Evolutionary conservation across 75 land plant species (phyloP).

Genomic region (Pinus taeda): DNA sequence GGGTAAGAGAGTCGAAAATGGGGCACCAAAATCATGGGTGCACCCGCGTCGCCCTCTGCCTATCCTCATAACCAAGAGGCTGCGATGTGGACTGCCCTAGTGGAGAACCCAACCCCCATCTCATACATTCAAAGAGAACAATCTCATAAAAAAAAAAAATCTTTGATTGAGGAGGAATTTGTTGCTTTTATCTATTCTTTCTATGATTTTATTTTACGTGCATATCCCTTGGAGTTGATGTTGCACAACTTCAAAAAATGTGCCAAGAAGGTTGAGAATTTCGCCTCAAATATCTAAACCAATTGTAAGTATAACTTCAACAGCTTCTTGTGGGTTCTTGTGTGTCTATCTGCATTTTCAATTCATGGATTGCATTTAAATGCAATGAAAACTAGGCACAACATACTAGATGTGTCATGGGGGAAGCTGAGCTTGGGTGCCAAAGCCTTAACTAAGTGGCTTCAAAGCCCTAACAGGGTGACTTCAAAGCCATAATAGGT

Average conservation of each 20-base stretch:
- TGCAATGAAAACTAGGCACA: conserved; percentile 55
- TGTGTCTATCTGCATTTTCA: background rate
- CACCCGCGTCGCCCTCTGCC: conserved; percentile 42
- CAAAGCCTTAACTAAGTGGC: conserved; percentile 58
- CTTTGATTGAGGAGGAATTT: no score
- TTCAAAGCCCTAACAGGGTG: conserved; percentile 58
- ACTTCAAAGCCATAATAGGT: conserved; percentile 55
- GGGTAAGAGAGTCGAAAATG: background rate
- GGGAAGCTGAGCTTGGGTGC: conserved; percentile 50
- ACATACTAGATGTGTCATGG: background rate
- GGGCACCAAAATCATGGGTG: conserved; percentile 51
- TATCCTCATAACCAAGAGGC: conserved; percentile 56
- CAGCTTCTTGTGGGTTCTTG: background rate
- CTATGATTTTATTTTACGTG: no score
- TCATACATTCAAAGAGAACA: no score
- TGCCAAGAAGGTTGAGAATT: conserved; percentile 32
- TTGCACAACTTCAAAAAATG: conserved; percentile 39
- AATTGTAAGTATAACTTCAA: background rate
- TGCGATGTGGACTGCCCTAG: conserved; percentile 21
- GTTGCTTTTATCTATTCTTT: no score
- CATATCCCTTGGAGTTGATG: conserved; percentile 29
- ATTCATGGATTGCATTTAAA: background rate
- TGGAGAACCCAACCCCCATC: conserved; percentile 11
- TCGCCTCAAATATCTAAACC: conserved; percentile 27
- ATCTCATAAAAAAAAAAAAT: no score